These are phyloP conservation scores for Schizosaccharomyces osmophilus DNA, from an alignment of 805 yeast genomes.

Conservation along the genomic window DNA sequence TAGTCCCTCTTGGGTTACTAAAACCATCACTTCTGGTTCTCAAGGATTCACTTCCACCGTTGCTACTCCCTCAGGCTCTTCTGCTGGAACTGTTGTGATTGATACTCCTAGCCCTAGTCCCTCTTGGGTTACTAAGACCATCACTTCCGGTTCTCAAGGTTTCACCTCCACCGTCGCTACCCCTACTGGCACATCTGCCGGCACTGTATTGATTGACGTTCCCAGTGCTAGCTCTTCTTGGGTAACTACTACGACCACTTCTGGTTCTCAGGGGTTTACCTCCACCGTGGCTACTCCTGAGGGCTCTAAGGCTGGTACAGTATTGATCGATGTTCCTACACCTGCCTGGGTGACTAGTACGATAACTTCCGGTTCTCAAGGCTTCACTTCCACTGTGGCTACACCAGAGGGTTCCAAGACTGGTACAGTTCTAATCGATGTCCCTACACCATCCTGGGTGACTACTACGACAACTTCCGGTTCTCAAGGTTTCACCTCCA, in stretches of 20 bases:
- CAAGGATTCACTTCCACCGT: neutral
- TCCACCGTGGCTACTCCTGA: neutral
- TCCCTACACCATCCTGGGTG: neutral
- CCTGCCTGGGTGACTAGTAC: neutral
- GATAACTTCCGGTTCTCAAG: neutral
- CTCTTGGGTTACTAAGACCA: neutral
- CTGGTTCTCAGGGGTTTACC: neutral
- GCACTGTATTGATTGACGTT: neutral
- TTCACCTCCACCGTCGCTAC: neutral
- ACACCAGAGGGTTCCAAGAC: neutral
- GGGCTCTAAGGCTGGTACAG: too few species aligned
- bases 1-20: neutral
- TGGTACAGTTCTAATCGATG: neutral
- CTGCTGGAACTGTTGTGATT: too few species aligned
- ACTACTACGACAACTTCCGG: neutral
- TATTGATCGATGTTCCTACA: neutral
- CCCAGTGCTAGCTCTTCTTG: neutral
- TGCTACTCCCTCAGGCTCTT: too few species aligned
- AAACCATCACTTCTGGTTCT: neutral
- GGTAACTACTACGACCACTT: neutral
- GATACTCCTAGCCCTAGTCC: neutral
- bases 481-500: neutral
- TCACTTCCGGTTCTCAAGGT: neutral
- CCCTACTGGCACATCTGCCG: neutral
- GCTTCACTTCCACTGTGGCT: neutral